A percentile compares a stretch with the other conserved stretches of the same genome.
Evolutionary conservation across 73 alveolate species (phyloP).

Genomic region (Paramecium primaurelia): DNA sequence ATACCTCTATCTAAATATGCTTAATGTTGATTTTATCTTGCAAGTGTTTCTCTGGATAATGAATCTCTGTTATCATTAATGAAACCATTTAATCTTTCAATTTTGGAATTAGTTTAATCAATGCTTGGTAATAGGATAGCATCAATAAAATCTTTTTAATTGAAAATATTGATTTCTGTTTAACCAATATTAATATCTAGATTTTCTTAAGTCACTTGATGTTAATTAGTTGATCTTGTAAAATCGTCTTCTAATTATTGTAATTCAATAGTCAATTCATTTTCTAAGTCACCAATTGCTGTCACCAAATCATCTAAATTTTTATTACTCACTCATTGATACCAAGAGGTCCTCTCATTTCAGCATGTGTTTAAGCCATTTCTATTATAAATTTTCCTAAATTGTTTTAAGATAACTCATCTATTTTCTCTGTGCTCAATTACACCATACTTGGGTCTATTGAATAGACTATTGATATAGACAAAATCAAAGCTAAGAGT

Average conservation of each 20-base stretch:
- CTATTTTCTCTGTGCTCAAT: neutral
- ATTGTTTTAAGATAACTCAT: constrained; percentile 13
- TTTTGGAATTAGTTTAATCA: neutral
- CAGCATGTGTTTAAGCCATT: constrained; percentile 31
- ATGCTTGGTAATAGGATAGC: neutral
- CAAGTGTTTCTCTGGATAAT: neutral
- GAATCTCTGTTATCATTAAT: constrained; percentile 19
- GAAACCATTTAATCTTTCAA: constrained; percentile 23
- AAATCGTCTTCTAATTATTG: constrained; percentile 8
- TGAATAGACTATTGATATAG: neutral
- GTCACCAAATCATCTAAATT: constrained; percentile 6
- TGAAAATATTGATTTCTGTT: constrained; percentile 3
- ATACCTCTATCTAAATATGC: constrained; percentile 31
- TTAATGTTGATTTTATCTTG: constrained; percentile 22
- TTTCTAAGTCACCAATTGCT: neutral
- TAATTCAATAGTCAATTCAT: neutral
- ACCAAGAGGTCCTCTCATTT: constrained; percentile 43
- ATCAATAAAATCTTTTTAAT: neutral
- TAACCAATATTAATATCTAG: neutral
- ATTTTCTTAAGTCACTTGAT: neutral
- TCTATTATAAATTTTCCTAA: constrained; percentile 19
- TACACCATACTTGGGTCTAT: neutral
- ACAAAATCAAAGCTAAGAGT: neutral
- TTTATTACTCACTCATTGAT: neutral
- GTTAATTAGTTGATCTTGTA: constrained; percentile 7